Evolutionary conservation across 2,329 filamentous ascomycete genomes (phyloP).

Genomic region (Dothidotthia symphoricarpi): DNA sequence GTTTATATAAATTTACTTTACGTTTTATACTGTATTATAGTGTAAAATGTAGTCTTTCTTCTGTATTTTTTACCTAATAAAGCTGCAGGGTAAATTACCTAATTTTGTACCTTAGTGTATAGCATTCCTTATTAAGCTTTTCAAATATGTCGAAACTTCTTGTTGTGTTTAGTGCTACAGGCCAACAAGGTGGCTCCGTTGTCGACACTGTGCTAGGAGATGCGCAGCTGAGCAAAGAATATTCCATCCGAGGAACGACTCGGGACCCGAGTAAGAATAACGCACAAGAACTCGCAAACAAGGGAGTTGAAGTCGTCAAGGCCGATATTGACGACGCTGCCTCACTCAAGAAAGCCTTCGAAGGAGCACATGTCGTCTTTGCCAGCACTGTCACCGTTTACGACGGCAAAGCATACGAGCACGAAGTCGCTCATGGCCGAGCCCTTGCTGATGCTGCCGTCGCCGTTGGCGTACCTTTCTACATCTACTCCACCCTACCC

Average conservation of each 20-base stretch:
- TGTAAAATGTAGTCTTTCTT: no score
- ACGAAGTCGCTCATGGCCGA: slow-evolving; percentile 26
- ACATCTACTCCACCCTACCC: slow-evolving; percentile 45
- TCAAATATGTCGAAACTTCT: slow-evolving; percentile 18
- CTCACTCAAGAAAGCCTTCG: slow-evolving; percentile 44
- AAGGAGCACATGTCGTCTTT: slow-evolving; percentile 50
- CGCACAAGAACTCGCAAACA: no score
- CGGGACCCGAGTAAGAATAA: slow-evolving; percentile 43
- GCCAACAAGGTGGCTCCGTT: slow-evolving; percentile 51
- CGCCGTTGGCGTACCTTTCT: slow-evolving; percentile 37
- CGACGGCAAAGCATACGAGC: slow-evolving; percentile 19
- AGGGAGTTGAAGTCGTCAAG: no score
- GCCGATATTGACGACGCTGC: slow-evolving; percentile 42
- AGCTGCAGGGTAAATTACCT: no score
- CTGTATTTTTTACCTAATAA: no score
- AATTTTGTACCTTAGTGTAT: no score
- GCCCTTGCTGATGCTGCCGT: slow-evolving; percentile 42
- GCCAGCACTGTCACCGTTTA: slow-evolving; percentile 42
- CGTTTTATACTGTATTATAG: no score
- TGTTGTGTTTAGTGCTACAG: slow-evolving; percentile 52
- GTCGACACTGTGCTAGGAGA: slow-evolving; percentile 47
- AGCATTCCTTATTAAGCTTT: no score
- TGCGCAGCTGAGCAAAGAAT: slow-evolving; percentile 45
- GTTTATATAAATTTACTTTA: no score
- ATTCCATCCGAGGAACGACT: slow-evolving; percentile 51